Base-by-base conservation (phyloP, 441 rosid genomes). In the Populus hybrid region DNA sequence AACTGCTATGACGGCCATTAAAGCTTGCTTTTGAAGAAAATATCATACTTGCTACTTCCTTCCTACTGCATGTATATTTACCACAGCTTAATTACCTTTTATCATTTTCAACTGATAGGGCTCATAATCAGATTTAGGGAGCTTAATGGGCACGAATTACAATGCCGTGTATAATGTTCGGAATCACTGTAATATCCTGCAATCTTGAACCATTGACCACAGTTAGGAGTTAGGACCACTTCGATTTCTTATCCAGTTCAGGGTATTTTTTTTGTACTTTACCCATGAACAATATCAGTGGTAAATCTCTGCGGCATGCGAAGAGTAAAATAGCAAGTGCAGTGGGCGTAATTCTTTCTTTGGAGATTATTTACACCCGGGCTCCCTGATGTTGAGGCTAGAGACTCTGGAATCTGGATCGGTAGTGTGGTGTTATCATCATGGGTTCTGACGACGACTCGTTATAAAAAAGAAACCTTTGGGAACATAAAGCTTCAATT, bases 351-450 rank as follows among this genome's bases (percentile, higher is more conserved):
- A 28, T 77, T 42, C 1, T 9, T 84, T 81, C 79, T 67, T 67
- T 35, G 1, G 6, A 7, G 1, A 10, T 0, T 9, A 12, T 18
- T 18, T 42, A 80, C 86, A 74, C 83, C 82, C 77, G 86, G 86
- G 77, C n/a, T 76, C 42, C 46, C 67, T 63, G 32, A 18, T 67
- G 70, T 11, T 11, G n/a, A 2, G 32, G 32, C 32, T 26, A 35
- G 7, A 76, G 46, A 81, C 84, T 67, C 85, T 80, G 80, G 46
- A 81, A 83, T 67, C 85, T 80, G 80, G 83, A 75, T 59, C 70
- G n/a, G 77, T 21, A 16, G 73, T 6, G 71, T 74, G 38, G 20
- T 64, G 74, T n/a, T 57, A 73, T 69, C 35, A 67, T 78, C 46
- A 78, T 78, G 75, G 75, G 77, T 77, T 84, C 79, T 54, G 32